A percentile compares a stretch with the other conserved stretches of the same genome.
phyloP scores from a whole-genome alignment of 371 early-diverging fungal genomes.

The Rhizopus delemar region DNA sequence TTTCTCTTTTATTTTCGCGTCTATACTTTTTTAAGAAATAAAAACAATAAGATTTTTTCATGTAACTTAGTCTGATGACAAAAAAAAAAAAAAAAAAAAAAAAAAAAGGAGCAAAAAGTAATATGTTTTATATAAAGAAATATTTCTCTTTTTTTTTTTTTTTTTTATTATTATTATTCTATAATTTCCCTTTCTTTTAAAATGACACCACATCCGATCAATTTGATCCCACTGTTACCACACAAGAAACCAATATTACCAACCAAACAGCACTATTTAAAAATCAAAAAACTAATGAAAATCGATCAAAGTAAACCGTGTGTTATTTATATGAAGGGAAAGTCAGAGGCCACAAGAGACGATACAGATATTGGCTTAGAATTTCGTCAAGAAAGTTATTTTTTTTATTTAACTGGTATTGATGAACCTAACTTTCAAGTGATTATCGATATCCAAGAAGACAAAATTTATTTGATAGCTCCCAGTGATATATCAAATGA shows the following conservation, averaged over 20 bases:
- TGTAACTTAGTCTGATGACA: conserved; percentile 1
- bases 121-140: neutral
- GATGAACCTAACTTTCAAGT: conserved; percentile 52
- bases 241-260: conserved; percentile 10
- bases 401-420: conserved; percentile 57
- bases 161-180: conserved; percentile 11
- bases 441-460: conserved; percentile 37
- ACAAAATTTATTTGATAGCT: conserved; percentile 41
- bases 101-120: neutral
- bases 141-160: conserved; percentile 10
- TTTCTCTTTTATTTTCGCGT: conserved; percentile 1
- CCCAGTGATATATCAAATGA: conserved; percentile 37
- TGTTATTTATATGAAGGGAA: conserved; percentile 37
- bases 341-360: conserved; percentile 34
- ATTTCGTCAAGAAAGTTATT: conserved; percentile 59
- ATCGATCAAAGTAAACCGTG: neutral
- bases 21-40: conserved; percentile 6
- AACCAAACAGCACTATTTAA: conserved; percentile 36
- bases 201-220: conserved; percentile 35
- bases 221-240: conserved; percentile 4
- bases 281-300: conserved; percentile 25
- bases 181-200: conserved; percentile 3
- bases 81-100: conserved; percentile 2
- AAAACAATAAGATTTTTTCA: neutral
- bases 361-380: conserved; percentile 51